phyloP scores from a whole-genome alignment of 192 early-diverging fungal genomes.

The Rhizoclosmatium globosum region DNA sequence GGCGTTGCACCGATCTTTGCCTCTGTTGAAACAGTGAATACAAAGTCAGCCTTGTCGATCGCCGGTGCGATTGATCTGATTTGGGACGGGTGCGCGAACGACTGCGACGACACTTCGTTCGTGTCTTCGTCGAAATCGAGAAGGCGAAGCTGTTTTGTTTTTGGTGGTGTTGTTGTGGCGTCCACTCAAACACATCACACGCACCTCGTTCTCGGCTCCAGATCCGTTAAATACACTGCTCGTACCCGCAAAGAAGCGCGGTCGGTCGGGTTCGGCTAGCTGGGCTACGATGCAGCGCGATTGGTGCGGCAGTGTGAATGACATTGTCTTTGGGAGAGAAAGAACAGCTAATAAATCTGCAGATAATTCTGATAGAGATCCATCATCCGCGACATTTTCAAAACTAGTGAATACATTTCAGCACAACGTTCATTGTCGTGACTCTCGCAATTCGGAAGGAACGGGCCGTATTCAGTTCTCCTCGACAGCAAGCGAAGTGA shows the following conservation, averaged over 20 bases:
- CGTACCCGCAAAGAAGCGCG: constrained; percentile 79
- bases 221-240: constrained; percentile 48
- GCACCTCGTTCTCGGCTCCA: constrained; percentile 68
- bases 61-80: constrained; percentile 72
- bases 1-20: neutral
- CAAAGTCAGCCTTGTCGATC: constrained; percentile 61
- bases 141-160: constrained; percentile 64
- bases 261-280: constrained; percentile 67
- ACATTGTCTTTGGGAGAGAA: neutral
- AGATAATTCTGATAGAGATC: too few species aligned
- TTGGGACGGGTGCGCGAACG: constrained; percentile 71
- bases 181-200: neutral
- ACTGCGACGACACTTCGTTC: constrained; percentile 61
- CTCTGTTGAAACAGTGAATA: constrained; percentile 70
- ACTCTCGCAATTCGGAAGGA: too few species aligned
- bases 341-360: too few species aligned
- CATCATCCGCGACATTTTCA: too few species aligned
- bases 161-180: neutral
- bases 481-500: too few species aligned
- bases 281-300: constrained; percentile 60
- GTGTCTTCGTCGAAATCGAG: constrained; percentile 81
- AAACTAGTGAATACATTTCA: too few species aligned
- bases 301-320: constrained; percentile 31
- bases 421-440: too few species aligned
- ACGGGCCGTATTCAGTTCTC: too few species aligned